Evolutionary conservation across 352 stramenopile species (phyloP).

Genomic region (Phytophthora chlamydospora): DNA sequence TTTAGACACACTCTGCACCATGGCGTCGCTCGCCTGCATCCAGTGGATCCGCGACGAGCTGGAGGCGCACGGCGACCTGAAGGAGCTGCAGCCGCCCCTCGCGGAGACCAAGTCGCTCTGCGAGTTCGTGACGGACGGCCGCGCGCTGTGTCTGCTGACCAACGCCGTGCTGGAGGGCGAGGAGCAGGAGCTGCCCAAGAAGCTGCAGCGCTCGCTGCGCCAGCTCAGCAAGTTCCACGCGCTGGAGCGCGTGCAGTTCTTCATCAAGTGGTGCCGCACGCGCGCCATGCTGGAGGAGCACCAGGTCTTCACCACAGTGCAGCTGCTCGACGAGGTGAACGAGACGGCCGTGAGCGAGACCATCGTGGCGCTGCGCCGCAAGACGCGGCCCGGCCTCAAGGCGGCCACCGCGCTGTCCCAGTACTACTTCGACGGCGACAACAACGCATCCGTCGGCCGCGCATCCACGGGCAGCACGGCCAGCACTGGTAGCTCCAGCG

Average conservation of each 20-base stretch:
- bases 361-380: conserved; percentile 62
- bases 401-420: conserved; percentile 33
- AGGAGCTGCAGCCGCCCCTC: conserved; percentile 39
- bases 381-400: conserved; percentile 52
- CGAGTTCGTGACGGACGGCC: conserved; percentile 77
- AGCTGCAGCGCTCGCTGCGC: conserved; percentile 69
- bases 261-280: conserved; percentile 82
- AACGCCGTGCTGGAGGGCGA: conserved; percentile 40
- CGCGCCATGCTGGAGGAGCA: conserved; percentile 66
- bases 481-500: conserved; percentile 26
- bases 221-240: conserved; percentile 82
- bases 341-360: conserved; percentile 63
- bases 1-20: conserved; percentile 3
- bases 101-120: conserved; percentile 52
- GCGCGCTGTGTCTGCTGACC: conserved; percentile 73
- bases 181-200: conserved; percentile 61
- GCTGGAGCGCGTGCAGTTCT: conserved; percentile 86
- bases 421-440: conserved; percentile 38
- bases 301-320: conserved; percentile 77
- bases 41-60: conserved; percentile 73
- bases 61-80: conserved; percentile 33
- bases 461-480: conserved; percentile 28
- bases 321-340: conserved; percentile 83
- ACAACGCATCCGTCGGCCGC: conserved; percentile 15
- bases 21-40: conserved; percentile 44